Evolutionary conservation across 371 early-diverging fungal species (phyloP), one percentile per base, ranked within the genome.

Genomic region (Apophysomyces trapeziformis): DNA sequence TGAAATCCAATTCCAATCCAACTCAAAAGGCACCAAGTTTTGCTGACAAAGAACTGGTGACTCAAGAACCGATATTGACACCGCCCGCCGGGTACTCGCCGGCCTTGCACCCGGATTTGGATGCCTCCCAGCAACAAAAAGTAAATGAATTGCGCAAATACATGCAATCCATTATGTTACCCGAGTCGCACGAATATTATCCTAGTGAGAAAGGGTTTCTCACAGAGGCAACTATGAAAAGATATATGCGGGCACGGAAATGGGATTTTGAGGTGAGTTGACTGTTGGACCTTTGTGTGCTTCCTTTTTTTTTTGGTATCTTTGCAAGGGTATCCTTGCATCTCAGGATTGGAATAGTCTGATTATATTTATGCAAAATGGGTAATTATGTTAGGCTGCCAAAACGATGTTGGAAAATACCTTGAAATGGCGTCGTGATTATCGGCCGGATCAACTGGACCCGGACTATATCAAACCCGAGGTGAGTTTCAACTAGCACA

Each of bases 211-310:
- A 77, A 38, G 75, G 77, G 6, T 90, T 87, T 75, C 67, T 86
- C 36, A 80, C 85, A 14, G 86, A 89, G 2, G 71, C 67, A 36
- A 87, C 89, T 14, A 69, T 90, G 26, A 78, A 90, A 39, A 80
- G 93, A 12, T 95, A 93, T 67, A 73, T 95, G 76, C 85, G 91
- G 13, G 93, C 95, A 8, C 82, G 89, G 62, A 91, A 91, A 66
- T 92, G 92, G 91, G 79, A 91, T 65, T 67, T 75, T 21, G 78
- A 75, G 58, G 82, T 85, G 38, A 57, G 58, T 9, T 13, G 13
- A 8, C 41, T 41, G 18, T 32, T 44, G 13, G 21, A 5, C 44
- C 16, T 46, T 12, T 7, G 12, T 5, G 47, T 18, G 43, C 37
- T 38, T 43, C 44, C 13, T 47, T 2, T 12, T 46, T 45, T 43